Evolutionary conservation across 352 stramenopile genomes (phyloP).

Genomic region (Phytophthora fragariae): DNA sequence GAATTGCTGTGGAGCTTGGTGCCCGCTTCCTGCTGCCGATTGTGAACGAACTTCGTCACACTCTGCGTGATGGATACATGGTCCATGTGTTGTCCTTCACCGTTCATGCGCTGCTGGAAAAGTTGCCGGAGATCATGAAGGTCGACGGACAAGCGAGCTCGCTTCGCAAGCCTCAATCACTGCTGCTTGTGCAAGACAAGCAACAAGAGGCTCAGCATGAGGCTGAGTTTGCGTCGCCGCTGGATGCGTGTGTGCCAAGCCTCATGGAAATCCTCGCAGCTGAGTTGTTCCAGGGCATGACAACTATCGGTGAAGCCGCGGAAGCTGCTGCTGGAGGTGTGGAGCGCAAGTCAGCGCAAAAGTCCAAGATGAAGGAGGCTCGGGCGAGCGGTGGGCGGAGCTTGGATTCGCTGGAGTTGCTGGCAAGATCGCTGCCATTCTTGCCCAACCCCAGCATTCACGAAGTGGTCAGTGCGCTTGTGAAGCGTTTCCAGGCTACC

Average conservation of each 20-base stretch:
- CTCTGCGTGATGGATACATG: constrained; percentile 86
- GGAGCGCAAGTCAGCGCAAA: constrained; percentile 57
- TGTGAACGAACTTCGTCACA: constrained; percentile 85
- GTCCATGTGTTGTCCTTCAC: constrained; percentile 89
- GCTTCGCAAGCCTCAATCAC: constrained; percentile 29
- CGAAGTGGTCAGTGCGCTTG: constrained; percentile 70
- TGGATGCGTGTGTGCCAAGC: constrained; percentile 83
- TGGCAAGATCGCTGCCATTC: constrained; percentile 86
- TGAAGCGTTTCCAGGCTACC: constrained; percentile 78
- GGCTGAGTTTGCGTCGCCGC: constrained; percentile 56
- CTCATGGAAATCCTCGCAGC: constrained; percentile 86
- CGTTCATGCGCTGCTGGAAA: constrained; percentile 86
- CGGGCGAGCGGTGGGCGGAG: constrained; percentile 71
- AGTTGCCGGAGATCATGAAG: constrained; percentile 68
- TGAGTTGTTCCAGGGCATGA: constrained; percentile 83
- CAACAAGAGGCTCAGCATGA: constrained; percentile 38
- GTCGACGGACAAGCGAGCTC: constrained; percentile 42
- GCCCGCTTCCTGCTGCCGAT: constrained; percentile 86
- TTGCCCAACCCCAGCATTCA: constrained; percentile 87
- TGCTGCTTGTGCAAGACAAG: constrained; percentile 30
- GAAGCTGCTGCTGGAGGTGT: constrained; percentile 45
- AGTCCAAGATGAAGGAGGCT: constrained; percentile 92
- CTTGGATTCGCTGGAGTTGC: constrained; percentile 81
- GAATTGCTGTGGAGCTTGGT: constrained; percentile 94
- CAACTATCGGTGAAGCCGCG: constrained; percentile 38